These are phyloP conservation scores for Trebouxia sp. DNA, from an alignment of 139 green algal genomes.

Conservation along the genomic window DNA sequence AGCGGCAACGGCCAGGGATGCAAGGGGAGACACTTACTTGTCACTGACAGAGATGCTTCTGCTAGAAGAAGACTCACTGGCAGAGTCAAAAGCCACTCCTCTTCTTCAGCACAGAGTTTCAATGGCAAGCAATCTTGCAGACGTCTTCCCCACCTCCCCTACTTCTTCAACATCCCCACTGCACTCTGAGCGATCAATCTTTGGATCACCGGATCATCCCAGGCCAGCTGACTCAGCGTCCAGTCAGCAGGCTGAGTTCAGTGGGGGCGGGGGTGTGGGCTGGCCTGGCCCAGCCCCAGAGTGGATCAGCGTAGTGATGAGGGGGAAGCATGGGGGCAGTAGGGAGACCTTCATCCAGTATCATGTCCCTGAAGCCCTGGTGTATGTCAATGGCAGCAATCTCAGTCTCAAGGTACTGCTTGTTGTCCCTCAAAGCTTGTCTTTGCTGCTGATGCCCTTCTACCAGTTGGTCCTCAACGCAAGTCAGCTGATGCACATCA, in stretches of 20 bases:
- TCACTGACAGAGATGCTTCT: constrained; percentile 11
- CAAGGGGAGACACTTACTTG: background rate
- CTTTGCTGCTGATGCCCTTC: background rate
- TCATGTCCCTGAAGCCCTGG: constrained; percentile 3
- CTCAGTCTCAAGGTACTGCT: background rate
- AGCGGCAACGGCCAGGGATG: background rate
- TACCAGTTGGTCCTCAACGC: no score
- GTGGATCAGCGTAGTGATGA: constrained; percentile 20
- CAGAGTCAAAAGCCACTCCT: constrained; percentile 15
- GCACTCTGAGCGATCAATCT: background rate
- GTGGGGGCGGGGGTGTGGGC: background rate
- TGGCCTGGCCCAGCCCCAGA: constrained; percentile 12
- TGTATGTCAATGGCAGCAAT: constrained; percentile 23
- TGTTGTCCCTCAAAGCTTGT: background rate
- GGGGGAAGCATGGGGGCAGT: background rate
- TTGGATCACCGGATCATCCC: constrained; percentile 10
- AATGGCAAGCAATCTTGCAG: constrained; percentile 8
- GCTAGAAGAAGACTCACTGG: constrained; percentile 13
- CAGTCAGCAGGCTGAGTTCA: constrained; percentile 9
- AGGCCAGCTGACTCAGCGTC: constrained; percentile 14
- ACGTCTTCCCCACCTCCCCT: background rate
- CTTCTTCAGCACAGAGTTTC: constrained; percentile 6
- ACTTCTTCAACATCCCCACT: background rate
- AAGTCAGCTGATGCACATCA: no score
- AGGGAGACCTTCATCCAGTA: constrained; percentile 12